These are phyloP conservation scores for Toxicodendron radicans DNA, from an alignment of 345 rosid species.

Conservation along the genomic window DNA sequence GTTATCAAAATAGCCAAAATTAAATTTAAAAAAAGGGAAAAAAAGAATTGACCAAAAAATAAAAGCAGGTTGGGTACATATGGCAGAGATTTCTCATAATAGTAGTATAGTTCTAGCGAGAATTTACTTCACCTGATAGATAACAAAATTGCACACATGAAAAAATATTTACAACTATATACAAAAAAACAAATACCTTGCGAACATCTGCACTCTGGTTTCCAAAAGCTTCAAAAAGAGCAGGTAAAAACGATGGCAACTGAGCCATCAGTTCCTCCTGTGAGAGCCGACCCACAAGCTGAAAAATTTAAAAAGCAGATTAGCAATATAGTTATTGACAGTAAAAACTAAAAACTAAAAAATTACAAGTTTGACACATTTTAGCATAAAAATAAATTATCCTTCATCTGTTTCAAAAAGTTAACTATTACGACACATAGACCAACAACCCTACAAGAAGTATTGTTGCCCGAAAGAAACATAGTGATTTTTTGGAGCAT, in stretches of 20 bases:
- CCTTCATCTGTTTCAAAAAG: slow-evolving; percentile 5
- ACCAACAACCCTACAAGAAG: background rate
- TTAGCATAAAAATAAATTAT: background rate
- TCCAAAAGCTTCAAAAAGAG: slow-evolving; percentile 95
- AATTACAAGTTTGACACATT: background rate
- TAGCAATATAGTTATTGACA: background rate
- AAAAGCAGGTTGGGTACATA: background rate
- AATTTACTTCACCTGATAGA: background rate
- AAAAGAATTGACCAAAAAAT: background rate
- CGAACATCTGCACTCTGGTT: slow-evolving; percentile 98
- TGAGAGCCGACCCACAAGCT: slow-evolving; percentile 94
- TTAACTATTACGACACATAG: too few relatives aligned
- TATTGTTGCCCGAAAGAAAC: background rate
- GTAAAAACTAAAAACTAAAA: background rate
- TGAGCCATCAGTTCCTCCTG: slow-evolving; percentile 84
- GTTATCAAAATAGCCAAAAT: too few relatives aligned
- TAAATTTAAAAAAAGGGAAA: background rate
- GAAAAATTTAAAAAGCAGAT: slow-evolving; percentile 29
- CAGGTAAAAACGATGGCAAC: slow-evolving; percentile 86
- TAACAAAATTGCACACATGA: background rate
- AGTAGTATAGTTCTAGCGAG: background rate
- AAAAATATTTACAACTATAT: background rate
- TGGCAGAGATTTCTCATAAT: background rate
- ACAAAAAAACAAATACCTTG: slow-evolving; percentile 52
- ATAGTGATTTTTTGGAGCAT: background rate